Evolutionary conservation across 192 early-diverging fungal species (phyloP).

Genomic region (Linnemannia elongata): DNA sequence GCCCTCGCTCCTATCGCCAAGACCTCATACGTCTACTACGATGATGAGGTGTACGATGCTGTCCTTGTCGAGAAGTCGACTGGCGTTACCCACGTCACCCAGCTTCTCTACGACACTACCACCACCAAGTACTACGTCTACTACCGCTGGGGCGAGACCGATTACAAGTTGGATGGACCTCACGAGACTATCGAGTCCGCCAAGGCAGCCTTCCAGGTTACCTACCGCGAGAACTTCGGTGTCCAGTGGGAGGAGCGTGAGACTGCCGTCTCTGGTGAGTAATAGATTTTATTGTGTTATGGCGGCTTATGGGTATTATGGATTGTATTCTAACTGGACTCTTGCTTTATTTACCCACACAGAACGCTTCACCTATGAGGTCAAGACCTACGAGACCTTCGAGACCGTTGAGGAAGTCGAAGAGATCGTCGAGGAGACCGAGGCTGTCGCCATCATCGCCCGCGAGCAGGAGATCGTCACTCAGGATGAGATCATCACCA

Average conservation of each 20-base stretch:
- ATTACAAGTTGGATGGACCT: not conserved
- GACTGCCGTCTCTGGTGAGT: too few relatives aligned
- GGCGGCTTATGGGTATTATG: too few relatives aligned
- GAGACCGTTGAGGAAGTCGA: conserved; percentile 40
- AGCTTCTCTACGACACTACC: conserved; percentile 14
- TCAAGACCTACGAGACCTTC: conserved; percentile 37
- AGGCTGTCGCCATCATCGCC: conserved; percentile 23
- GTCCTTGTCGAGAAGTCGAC: conserved; percentile 8
- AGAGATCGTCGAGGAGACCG: conserved; percentile 43
- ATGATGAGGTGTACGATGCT: conserved; percentile 35
- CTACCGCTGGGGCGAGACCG: conserved; percentile 19
- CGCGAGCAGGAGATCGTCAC: conserved; percentile 24
- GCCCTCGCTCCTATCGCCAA: conserved; percentile 15
- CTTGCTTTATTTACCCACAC: not conserved
- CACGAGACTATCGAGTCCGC: too few relatives aligned
- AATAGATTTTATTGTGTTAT: too few relatives aligned
- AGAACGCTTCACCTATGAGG: conserved; percentile 34
- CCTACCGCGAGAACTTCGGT: too few relatives aligned
- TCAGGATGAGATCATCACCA: not conserved
- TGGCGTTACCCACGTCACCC: conserved; percentile 16
- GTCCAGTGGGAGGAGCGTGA: too few relatives aligned
- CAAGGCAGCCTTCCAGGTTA: too few relatives aligned
- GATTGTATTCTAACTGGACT: too few relatives aligned
- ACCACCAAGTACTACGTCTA: conserved; percentile 14
- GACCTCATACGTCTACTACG: conserved; percentile 32